Conservation (phyloP, 805 yeast species). For the Zygosaccharomyces bailii region DNA sequence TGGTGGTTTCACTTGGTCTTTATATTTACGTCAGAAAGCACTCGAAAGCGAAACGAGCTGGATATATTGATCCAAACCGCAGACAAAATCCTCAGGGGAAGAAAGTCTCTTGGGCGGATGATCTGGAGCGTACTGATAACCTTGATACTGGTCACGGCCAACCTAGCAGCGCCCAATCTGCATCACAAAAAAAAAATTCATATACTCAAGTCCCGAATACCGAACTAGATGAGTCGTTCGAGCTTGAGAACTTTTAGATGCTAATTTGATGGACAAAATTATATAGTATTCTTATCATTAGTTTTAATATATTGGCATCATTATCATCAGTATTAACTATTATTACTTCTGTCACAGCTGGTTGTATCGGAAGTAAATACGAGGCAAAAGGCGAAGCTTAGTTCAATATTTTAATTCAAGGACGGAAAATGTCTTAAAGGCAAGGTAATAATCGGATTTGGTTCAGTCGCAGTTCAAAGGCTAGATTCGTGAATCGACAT, state of each 20-base stretch:
- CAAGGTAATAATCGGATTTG: too few species aligned
- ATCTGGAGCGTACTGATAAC: constrained; percentile 24
- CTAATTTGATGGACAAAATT: not conserved
- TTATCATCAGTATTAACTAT: too few species aligned
- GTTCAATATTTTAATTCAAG: too few species aligned
- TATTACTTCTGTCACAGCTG: too few species aligned
- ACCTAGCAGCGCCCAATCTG: constrained; percentile 6
- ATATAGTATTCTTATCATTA: not conserved
- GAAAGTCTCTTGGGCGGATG: constrained; percentile 41
- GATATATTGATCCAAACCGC: constrained; percentile 20
- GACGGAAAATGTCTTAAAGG: too few species aligned
- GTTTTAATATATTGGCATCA: not conserved
- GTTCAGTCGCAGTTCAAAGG: too few species aligned
- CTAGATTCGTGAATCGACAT: too few species aligned
- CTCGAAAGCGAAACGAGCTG: constrained; percentile 20
- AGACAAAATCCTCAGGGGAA: constrained; percentile 26
- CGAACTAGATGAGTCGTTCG: constrained; percentile 27
- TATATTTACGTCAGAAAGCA: constrained; percentile 15
- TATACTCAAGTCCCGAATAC: constrained; percentile 23
- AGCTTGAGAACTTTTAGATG: constrained; percentile 21
- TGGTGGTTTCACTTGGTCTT: constrained; percentile 13
- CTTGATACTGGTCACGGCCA: constrained; percentile 16
- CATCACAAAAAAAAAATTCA: constrained; percentile 18
- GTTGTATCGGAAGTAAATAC: too few species aligned
- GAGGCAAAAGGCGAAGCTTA: too few species aligned